Conservation (phyloP, 306 rosid genomes). For the Quercus aquifolioides region DNA sequence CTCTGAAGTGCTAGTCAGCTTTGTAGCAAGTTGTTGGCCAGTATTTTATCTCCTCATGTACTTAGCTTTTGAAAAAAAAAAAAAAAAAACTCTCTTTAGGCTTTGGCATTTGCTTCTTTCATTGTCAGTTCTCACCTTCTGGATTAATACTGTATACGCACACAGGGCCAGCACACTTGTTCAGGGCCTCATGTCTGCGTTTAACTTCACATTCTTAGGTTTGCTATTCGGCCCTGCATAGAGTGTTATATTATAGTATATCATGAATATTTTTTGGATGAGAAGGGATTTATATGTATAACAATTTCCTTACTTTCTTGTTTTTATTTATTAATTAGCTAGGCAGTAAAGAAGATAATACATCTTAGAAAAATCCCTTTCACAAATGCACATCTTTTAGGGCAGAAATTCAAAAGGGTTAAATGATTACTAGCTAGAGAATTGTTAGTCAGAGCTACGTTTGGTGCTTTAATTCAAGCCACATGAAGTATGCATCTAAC, state of each 20-base stretch:
- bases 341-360: background rate
- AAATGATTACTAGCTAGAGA: background rate
- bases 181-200: too few species aligned
- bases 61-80: background rate
- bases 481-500: background rate
- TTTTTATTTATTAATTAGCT: background rate
- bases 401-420: background rate
- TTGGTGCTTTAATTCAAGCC: background rate
- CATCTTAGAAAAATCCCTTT: background rate
- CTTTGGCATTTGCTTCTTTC: background rate
- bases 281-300: too few species aligned
- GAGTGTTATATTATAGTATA: too few species aligned
- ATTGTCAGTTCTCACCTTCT: background rate
- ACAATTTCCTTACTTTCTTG: constrained; percentile 1
- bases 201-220: too few species aligned
- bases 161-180: background rate
- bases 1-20: constrained; percentile 1
- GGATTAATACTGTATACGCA: constrained; percentile 5
- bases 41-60: background rate
- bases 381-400: background rate
- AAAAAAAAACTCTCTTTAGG: background rate
- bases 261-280: too few species aligned
- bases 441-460: background rate
- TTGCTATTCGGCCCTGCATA: too few species aligned
- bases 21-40: background rate